phyloP scores from a whole-genome alignment of 2,329 filamentous ascomycete genomes.

The Neonectria sp. region DNA sequence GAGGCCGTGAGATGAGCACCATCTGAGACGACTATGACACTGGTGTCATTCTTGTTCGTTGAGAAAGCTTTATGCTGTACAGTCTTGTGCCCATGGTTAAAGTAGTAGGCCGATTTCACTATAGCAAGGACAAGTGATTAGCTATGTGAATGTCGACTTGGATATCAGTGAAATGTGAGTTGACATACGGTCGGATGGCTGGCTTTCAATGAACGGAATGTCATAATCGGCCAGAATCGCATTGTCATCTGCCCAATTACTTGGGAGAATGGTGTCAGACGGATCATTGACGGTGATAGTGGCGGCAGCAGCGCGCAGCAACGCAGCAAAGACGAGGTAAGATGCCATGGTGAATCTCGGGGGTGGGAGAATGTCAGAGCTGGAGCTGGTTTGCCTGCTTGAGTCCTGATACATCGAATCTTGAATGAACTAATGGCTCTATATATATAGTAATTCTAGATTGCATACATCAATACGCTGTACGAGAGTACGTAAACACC shows the following conservation, averaged over 20 bases:
- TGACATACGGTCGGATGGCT: slow-evolving; percentile 23
- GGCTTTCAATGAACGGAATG: slow-evolving; percentile 15
- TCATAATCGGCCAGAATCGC: slow-evolving; percentile 25
- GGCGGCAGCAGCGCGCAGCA: slow-evolving; percentile 19
- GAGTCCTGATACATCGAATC: slow-evolving; percentile 6
- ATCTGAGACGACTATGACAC: slow-evolving; percentile 24
- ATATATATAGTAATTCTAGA: slow-evolving; percentile 19
- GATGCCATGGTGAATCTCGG: slow-evolving; percentile 20
- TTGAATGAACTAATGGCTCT: not conserved
- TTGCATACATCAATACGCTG: not conserved
- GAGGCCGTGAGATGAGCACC: slow-evolving; percentile 14
- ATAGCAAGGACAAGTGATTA: not conserved
- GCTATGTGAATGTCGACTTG: not conserved
- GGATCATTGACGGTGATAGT: slow-evolving; percentile 23
- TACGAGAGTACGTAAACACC: slow-evolving; percentile 18
- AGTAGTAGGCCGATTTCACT: slow-evolving; percentile 12
- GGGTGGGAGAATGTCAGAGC: slow-evolving; percentile 12
- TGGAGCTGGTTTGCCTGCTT: slow-evolving; percentile 26
- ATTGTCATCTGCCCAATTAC: slow-evolving; percentile 16
- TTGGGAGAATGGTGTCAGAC: slow-evolving; percentile 21
- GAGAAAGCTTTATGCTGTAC: slow-evolving; percentile 14
- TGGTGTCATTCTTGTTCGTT: slow-evolving; percentile 20
- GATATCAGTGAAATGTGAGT: not conserved
- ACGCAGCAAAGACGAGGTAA: slow-evolving; percentile 20
- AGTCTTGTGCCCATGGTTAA: not conserved